Conservation (phyloP, 148 eudicot genomes). For the Rhododendron ferrugineum region DNA sequence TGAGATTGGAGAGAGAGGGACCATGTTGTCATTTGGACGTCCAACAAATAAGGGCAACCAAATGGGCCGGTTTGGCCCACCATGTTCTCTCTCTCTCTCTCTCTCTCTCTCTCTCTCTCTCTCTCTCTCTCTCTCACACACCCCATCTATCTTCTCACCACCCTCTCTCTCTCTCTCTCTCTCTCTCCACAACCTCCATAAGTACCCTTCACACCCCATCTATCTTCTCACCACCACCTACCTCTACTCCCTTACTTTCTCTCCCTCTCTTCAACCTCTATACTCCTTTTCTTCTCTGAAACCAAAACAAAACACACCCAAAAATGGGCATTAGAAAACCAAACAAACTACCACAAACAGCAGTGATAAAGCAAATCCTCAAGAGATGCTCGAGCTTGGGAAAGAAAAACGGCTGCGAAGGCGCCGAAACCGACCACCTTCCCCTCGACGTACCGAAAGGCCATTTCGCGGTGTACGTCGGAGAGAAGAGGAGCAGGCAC, state of each 20-base stretch:
- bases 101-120: conserved; percentile 10
- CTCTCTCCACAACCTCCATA: conserved; percentile 27
- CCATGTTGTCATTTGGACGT: conserved; percentile 31
- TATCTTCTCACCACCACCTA: conserved; percentile 11
- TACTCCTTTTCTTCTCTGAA: not conserved
- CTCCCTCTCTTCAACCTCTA: not conserved
- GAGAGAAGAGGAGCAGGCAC: conserved; percentile 62
- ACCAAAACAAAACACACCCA: not conserved
- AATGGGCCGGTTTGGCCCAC: conserved; percentile 34
- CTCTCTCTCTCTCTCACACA: conserved; percentile 13
- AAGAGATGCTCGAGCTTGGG: conserved; percentile 79
- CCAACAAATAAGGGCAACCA: conserved; percentile 26
- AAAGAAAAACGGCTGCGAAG: conserved; percentile 49
- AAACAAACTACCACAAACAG: conserved; percentile 50
- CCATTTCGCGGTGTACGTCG: conserved; percentile 81
- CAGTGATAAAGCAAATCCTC: conserved; percentile 61
- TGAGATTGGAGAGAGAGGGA: not conserved
- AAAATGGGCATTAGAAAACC: conserved; percentile 57
- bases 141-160: conserved; percentile 16
- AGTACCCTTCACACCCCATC: conserved; percentile 37
- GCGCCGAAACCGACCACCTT: conserved; percentile 17
- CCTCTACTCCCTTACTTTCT: not conserved
- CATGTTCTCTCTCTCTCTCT: conserved; percentile 18
- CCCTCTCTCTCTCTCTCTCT: conserved; percentile 4
- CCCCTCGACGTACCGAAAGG: conserved; percentile 81